Evolutionary conservation across 78 protist genomes (phyloP), one percentile per base, ranked within the genome.

Genomic region (slime mould (Dictyostelium discoideum)): DNA sequence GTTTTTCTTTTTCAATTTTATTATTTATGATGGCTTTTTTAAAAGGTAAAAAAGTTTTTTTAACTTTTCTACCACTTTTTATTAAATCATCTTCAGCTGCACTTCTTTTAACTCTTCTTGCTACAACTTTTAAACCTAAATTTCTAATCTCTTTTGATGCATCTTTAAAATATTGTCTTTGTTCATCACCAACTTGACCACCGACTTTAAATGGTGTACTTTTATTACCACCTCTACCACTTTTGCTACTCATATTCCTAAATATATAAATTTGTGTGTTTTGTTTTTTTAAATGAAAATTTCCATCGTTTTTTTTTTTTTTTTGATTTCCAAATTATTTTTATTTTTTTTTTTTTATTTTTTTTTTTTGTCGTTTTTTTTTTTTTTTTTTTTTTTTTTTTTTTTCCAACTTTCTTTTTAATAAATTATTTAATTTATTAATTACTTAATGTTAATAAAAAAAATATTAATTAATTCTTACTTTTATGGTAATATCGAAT

Each of bases 181-280:
- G 87, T 83, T 83, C 87, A 20, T 83, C 48, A 57, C 24, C 29
- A 32, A 83, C 87, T 18, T 83, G 16, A 44, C 87, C 87, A 83
- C 87, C 87, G 3, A 83, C 20, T 37, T 60, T 83, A 37, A 83
- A 83, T 37, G 18, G 24, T 26, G 24, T 76, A 29, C 13, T 29
- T 39, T 24, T n/a, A 24, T 16, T 39, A 76, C 50, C 24, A 18
- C 50, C 50, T 76, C 42, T 39, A 76, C 37, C 37, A 32, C 37
- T 32, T 32, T 32, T 54, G 18, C 65, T 54, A 16, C n/a, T 54
- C 65, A 54, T 54, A 32, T 32, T 32, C 0, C 13, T 54, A 32
- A 32, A 32, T 54, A 3, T 54, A 1, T 54, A 0, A 14, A 22
- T 13, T 1, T 54, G 7, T 54, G 60, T 11, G 3, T 11, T 7